Evolutionary conservation across 1,284 basidiomycete genomes (phyloP), one percentile per base, ranked within the genome.

Genomic region (Marasmius tenuissimus): DNA sequence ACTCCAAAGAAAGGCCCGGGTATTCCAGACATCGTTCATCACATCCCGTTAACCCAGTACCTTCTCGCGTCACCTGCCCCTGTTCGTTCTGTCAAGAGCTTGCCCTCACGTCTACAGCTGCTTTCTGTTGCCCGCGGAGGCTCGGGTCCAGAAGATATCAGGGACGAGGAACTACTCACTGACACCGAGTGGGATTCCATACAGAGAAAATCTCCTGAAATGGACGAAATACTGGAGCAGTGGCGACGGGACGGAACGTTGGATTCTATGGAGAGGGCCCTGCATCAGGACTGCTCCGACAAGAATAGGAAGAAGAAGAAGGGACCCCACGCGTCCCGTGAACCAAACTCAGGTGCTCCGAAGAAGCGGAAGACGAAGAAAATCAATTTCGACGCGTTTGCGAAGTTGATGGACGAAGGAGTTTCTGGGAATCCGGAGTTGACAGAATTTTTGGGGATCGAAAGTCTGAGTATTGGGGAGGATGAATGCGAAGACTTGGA

Each of bases 91-190:
- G 71, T 67, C 16, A 64, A 27, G 62, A 58, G 62, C 8, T 69
- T 77, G 27, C 88, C 85, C 1, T 85, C 86, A 3, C 86, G 89
- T 40, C 78, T 91, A 14, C 86, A 91, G 67, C 72, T 86, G 18
- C 79, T 92, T 34, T 72, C 77, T 0, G 73, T 78, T 10, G 74
- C 77, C 42, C 82, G 87, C 48, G 84, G 87, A 56, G 84, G 83
- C 4, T 71, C 75, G 50, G 70, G 68, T 4, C 78, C 77, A 39
- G 71, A 71, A 27, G 70, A 71, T 8, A 79, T 87, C 35, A 59
- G 58, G 4, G 85, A 87, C 64, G 81, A 83, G 3, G 85, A 87
- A 61, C 71, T 88, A 3, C 85, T 88, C 60, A 78, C 71, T 5
- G 78, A 81, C 20, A 82, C 79, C 1, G 86, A 88, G 68, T 72